Evolutionary conservation across 2,329 filamentous ascomycete species (phyloP).

Genomic region (Sclerotinia spermophila): DNA sequence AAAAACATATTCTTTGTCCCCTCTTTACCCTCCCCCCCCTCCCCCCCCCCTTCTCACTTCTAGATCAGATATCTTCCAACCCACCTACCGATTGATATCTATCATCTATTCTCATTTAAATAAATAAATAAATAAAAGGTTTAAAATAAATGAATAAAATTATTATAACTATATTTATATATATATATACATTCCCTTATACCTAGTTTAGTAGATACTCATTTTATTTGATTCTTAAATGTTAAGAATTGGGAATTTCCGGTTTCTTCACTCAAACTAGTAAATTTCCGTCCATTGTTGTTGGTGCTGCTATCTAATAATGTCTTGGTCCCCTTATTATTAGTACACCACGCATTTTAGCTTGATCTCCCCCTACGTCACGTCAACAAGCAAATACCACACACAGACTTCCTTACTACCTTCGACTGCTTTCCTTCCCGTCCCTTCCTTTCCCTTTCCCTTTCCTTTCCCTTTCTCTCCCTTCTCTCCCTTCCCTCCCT

Average conservation of each 20-base stretch:
- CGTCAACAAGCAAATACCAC: background rate
- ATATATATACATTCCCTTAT: background rate
- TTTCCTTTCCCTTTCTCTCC: background rate
- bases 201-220: background rate
- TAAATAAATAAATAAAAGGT: too few species aligned
- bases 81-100: background rate
- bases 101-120: background rate
- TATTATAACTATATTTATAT: too few species aligned
- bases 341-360: background rate
- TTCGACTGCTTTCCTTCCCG: background rate
- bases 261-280: background rate
- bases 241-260: background rate
- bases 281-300: background rate
- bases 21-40: too few species aligned
- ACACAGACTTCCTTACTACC: background rate
- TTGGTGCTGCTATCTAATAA: background rate
- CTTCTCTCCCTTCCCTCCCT: background rate
- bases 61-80: background rate
- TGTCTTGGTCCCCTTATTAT: background rate
- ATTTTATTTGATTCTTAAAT: background rate
- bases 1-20: background rate
- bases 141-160: too few species aligned
- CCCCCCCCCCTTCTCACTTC: background rate
- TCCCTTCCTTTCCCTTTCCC: background rate
- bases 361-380: conserved; percentile 4